Percentiles rank a stretch among this genome's conserved stretches.
phyloP scores from a whole-genome alignment of 495 filamentous ascomycete genomes.

The Trypethelium eluteriae region DNA sequence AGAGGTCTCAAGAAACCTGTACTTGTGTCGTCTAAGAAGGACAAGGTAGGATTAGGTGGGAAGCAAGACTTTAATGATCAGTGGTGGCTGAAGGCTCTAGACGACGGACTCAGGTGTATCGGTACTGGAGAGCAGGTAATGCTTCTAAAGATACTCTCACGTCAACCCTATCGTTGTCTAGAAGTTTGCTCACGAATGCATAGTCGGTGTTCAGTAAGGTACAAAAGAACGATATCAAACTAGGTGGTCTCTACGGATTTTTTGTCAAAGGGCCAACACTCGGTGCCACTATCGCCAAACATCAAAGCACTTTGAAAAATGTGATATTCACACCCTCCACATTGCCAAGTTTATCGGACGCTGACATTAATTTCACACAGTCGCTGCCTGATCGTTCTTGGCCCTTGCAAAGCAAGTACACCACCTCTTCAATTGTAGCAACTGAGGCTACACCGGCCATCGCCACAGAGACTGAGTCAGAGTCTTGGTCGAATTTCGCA shows the following conservation, averaged over 20 bases:
- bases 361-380: neutral
- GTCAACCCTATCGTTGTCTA: neutral
- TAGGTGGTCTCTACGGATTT: conserved; percentile 63
- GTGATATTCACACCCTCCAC: conserved; percentile 3
- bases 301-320: conserved; percentile 11
- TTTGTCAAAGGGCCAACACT: conserved; percentile 72
- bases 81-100: conserved; percentile 40
- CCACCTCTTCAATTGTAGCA: neutral
- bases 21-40: conserved; percentile 34
- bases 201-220: conserved; percentile 30
- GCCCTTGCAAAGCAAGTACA: neutral
- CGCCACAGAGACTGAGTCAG: neutral
- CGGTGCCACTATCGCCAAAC: conserved; percentile 52
- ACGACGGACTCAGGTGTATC: conserved; percentile 34
- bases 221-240: conserved; percentile 30
- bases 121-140: conserved; percentile 32
- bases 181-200: neutral
- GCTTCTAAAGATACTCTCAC: neutral
- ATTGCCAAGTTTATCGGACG: neutral
- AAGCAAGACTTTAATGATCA: conserved; percentile 34
- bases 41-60: conserved; percentile 36
- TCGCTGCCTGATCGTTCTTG: conserved; percentile 8
- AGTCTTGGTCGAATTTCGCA: neutral
- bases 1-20: conserved; percentile 36
- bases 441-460: neutral